phyloP scores from a whole-genome alignment of 495 filamentous ascomycete species.

The Podospora sp. region DNA sequence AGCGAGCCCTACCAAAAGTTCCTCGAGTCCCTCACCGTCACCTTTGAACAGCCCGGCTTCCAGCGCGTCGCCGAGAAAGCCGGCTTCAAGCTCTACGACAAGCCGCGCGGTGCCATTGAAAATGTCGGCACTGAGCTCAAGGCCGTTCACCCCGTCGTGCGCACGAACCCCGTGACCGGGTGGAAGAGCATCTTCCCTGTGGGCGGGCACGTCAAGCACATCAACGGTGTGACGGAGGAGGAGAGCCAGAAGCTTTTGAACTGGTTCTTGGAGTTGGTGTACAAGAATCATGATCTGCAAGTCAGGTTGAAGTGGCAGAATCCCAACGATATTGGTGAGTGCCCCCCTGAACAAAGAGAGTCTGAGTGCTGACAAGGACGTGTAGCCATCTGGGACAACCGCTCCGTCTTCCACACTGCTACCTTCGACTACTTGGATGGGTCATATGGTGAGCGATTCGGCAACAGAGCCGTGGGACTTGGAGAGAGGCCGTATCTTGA shows the following conservation, averaged over 20 bases:
- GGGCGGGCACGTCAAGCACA: conserved; percentile 61
- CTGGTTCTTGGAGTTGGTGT: conserved; percentile 61
- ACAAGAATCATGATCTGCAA: conserved; percentile 76
- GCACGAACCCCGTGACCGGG: conserved; percentile 77
- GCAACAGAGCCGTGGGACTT: conserved; percentile 63
- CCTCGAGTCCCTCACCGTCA: conserved; percentile 67
- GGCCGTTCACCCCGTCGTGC: conserved; percentile 68
- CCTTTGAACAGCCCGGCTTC: conserved; percentile 64
- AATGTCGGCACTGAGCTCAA: conserved; percentile 63
- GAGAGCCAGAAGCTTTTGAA: conserved; percentile 62
- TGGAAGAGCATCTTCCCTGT: conserved; percentile 75
- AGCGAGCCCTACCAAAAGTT: conserved; percentile 66
- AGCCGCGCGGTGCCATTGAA: conserved; percentile 62
- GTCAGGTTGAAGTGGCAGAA: conserved; percentile 67
- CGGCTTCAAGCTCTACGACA: conserved; percentile 59
- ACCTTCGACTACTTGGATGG: conserved; percentile 65
- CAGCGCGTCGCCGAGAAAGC: conserved; percentile 52
- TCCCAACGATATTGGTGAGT: conserved; percentile 56
- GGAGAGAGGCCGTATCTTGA: conserved; percentile 71
- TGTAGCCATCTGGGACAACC: conserved; percentile 76
- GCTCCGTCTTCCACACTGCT: conserved; percentile 66
- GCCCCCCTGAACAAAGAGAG: background rate
- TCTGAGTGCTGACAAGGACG: background rate
- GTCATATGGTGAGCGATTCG: conserved; percentile 58
- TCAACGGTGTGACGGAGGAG: conserved; percentile 65